Evolutionary conservation across 495 filamentous ascomycete genomes (phyloP), one percentile per base, ranked within the genome.

Genomic region (Penicillium crystallinum): DNA sequence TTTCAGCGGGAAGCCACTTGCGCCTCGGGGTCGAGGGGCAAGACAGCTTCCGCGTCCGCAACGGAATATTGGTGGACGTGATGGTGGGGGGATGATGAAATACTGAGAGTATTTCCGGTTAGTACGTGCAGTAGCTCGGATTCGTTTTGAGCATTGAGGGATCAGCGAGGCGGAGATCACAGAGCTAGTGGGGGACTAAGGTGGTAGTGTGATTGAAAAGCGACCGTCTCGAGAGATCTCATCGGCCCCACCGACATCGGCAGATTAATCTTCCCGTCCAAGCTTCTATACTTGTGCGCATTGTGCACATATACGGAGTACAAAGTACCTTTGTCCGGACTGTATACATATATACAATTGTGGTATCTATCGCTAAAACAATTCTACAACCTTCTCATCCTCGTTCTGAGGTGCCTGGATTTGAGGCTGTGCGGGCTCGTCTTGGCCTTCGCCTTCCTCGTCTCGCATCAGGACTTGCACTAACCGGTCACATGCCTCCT

Each of bases 401-500:
- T 77, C 73, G 49, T 74, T 66, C 12, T 66, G 45, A 3, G 55
- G 45, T 14, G 46, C 39, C 19, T 60, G 52, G 11, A 58, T 50
- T 58, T 61, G 22, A 21, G 54, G 49, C 29, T 63, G 65, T 14
- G 63, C 59, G 17, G 54, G 58, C 47, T 63, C 46, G 1, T 21
- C 42, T 25, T 58, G 62, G 34, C 58, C 66, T 43, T 72, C 69
- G 15, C 63, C 70, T 38, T 67, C 70, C 55, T 79, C 93, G 53
- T 91, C 90, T 43, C 87, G 78, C 91, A 96, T 95, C 36, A 98
- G 62, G 11, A 98, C 82, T 58, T 98, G 89, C 31, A 98, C 93
- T 44, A 97, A 59, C 59, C 93, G 77, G 64, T 98, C 93, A 58
- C 89, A 93, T 14, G 81, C 87, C 60, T 95, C 91, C 53, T 79